A percentile compares a stretch with the other conserved stretches of the same genome.
Conservation (phyloP, 371 early-diverging fungal genomes). For the Apophysomyces variabilis region DNA sequence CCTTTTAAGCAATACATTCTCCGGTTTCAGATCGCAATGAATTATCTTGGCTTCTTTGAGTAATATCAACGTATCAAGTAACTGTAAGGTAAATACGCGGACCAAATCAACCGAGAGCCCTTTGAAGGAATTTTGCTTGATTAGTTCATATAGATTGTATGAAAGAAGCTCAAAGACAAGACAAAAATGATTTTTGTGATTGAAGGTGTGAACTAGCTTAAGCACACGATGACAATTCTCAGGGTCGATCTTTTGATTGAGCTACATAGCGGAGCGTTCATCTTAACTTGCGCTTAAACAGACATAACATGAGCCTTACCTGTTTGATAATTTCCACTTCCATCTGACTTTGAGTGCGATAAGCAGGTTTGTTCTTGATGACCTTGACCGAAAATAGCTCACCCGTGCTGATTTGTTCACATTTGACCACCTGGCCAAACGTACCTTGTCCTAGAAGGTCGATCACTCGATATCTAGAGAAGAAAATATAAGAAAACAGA, state of each 20-base stretch:
- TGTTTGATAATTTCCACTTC: slow-evolving; percentile 92
- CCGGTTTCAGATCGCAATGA: slow-evolving; percentile 96
- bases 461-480: slow-evolving; percentile 75
- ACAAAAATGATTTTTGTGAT: slow-evolving; percentile 93
- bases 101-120: slow-evolving; percentile 91
- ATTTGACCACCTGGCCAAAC: slow-evolving; percentile 98
- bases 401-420: slow-evolving; percentile 82
- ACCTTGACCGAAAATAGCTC: slow-evolving; percentile 95
- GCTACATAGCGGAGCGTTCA: slow-evolving; percentile 31
- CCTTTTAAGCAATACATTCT: slow-evolving; percentile 92
- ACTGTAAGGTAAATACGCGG: slow-evolving; percentile 84
- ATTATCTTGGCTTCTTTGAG: slow-evolving; percentile 86
- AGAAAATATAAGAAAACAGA: background rate
- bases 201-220: slow-evolving; percentile 88
- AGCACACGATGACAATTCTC: slow-evolving; percentile 84
- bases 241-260: slow-evolving; percentile 80
- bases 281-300: too few relatives aligned
- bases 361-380: slow-evolving; percentile 95
- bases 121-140: slow-evolving; percentile 94
- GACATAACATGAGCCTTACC: slow-evolving; percentile 34
- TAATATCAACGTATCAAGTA: slow-evolving; percentile 82
- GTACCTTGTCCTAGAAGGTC: slow-evolving; percentile 96
- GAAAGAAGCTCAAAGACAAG: slow-evolving; percentile 95
- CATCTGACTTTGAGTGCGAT: slow-evolving; percentile 93
- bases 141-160: slow-evolving; percentile 95